Conservation (phyloP, 2,329 filamentous ascomycete species). For the Aaosphaeria pasadenensis region DNA sequence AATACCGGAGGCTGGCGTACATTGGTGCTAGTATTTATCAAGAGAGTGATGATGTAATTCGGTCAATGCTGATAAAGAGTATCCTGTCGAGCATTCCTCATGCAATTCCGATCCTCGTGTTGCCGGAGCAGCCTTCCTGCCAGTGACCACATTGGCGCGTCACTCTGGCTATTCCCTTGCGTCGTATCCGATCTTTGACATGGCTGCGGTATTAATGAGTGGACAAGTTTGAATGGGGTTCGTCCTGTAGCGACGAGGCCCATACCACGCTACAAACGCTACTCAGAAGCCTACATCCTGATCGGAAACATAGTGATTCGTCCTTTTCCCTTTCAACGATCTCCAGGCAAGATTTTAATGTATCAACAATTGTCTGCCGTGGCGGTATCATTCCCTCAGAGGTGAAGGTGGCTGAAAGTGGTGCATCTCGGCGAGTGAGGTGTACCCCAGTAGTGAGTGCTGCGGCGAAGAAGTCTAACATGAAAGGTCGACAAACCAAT, state of each 20-base stretch:
- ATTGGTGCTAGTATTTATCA: too few species aligned
- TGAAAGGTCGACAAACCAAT: conserved; percentile 15
- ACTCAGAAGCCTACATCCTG: conserved; percentile 14
- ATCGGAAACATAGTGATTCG: conserved; percentile 12
- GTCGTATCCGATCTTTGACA: too few species aligned
- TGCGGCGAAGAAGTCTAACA: conserved; percentile 19
- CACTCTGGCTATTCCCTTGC: too few species aligned
- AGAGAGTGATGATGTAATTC: too few species aligned
- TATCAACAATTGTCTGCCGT: conserved; percentile 13
- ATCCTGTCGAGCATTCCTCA: too few species aligned
- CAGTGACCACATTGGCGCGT: too few species aligned
- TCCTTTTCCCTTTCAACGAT: conserved; percentile 13
- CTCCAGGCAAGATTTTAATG: conserved; percentile 11
- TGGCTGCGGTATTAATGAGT: too few species aligned
- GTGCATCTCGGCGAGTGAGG: conserved; percentile 7
- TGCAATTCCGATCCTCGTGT: too few species aligned
- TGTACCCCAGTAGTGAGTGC: conserved; percentile 16
- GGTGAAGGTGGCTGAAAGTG: conserved; percentile 4
- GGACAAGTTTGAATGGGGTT: too few species aligned
- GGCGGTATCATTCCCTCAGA: conserved; percentile 7
- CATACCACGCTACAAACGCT: conserved; percentile 21
- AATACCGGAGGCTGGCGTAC: too few species aligned
- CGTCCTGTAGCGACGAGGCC: conserved; percentile 10
- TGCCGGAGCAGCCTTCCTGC: too few species aligned
- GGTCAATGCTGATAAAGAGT: too few species aligned